A percentile compares a stretch with the other conserved stretches of the same genome.
Conservation (phyloP, 257 asterid genomes). For the Lantana camara region DNA sequence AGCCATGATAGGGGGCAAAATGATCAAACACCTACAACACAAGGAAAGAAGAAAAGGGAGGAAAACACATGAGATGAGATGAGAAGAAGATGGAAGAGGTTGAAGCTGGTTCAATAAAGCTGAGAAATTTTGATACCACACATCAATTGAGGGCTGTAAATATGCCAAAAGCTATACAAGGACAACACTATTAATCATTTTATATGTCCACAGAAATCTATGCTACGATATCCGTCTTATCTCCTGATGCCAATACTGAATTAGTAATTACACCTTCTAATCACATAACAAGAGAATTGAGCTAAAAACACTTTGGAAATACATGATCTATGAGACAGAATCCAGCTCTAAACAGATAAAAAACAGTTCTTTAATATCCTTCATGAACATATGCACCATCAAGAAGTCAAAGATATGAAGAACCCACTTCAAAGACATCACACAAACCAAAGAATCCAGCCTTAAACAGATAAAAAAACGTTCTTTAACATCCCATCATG, state of each 20-base stretch:
- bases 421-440: constrained; percentile 2
- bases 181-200: too few species aligned
- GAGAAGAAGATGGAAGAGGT: background rate
- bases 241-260: background rate
- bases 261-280: background rate
- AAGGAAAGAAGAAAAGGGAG: background rate
- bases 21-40: constrained; percentile 54
- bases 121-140: background rate
- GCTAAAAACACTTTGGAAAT: constrained; percentile 2
- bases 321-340: background rate
- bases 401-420: background rate
- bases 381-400: background rate
- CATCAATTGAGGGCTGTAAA: background rate
- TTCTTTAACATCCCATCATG: too few species aligned
- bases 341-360: background rate
- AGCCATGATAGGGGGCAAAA: constrained; percentile 40
- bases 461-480: background rate
- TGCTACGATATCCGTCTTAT: too few species aligned
- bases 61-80: background rate
- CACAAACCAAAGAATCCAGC: background rate
- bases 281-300: background rate
- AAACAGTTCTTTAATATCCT: too few species aligned
- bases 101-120: background rate
- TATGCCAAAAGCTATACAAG: background rate
- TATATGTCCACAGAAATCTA: too few species aligned